Conservation (phyloP, 495 filamentous ascomycete genomes). For the Podospora sp. region DNA sequence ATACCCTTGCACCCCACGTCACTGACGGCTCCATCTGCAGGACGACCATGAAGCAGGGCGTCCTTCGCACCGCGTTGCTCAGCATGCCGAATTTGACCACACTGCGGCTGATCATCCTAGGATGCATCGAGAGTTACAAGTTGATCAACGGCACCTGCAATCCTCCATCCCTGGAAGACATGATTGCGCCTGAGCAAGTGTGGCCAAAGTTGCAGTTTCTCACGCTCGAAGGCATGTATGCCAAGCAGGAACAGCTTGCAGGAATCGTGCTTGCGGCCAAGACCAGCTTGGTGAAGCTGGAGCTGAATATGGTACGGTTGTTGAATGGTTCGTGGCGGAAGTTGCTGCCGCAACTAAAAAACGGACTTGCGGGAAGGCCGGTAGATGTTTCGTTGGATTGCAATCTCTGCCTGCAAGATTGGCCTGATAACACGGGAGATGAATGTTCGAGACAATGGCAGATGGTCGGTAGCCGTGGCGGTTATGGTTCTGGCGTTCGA, state of each 20-base stretch:
- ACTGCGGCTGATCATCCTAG: not conserved
- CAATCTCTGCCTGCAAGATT: too few relatives aligned
- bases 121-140: not conserved
- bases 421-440: too few relatives aligned
- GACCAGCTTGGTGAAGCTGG: not conserved
- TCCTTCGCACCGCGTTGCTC: conserved; percentile 1
- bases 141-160: not conserved
- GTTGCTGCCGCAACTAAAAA: conserved; percentile 5
- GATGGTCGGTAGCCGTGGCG: too few relatives aligned
- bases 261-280: not conserved
- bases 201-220: conserved; percentile 5
- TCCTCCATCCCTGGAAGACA: conserved; percentile 4
- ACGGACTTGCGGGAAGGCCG: not conserved
- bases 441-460: too few relatives aligned
- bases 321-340: not conserved
- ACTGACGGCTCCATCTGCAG: not conserved
- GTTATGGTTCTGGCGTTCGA: too few relatives aligned
- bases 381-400: not conserved
- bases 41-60: not conserved
- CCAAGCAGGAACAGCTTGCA: not conserved
- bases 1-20: not conserved
- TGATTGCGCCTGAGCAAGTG: not conserved
- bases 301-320: not conserved
- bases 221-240: conserved; percentile 1
- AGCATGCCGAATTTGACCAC: conserved; percentile 1